Base-by-base conservation (phyloP, 106 monocot genomes). In the Cymbidium sinense region DNA sequence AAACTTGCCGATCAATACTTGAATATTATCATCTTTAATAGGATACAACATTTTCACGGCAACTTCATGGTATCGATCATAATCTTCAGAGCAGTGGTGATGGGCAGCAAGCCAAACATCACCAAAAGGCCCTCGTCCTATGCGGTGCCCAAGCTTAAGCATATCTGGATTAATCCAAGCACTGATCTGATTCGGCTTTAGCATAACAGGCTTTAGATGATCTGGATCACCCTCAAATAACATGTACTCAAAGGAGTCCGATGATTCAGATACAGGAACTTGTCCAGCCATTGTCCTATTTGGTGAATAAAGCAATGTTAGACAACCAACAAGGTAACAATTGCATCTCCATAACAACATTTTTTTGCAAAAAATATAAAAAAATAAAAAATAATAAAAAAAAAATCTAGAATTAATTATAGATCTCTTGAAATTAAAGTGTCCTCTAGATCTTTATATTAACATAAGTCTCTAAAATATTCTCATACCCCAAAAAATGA, bases 61-160 rank as follows among this genome's bases (percentile, higher is more conserved):
- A 55, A 93, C 91, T 87, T 96, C 96, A 84, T 93, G 91, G 78
- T 82, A 88, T 12, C 85, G 89, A 70, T 87, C 89, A 86, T 93
- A 86, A 79, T 91, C 91, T 72, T 89, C 78, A 28, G 82, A 88
- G 10, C 81, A 79, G 17, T 82, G 79, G 73, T 93, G 91, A 77
- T 82, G 91, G 74, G 93, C 91, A 67, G 91, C 91, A 75, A 96
- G 80, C 93, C 96, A 96, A 64, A 94, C 89, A 94, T 96, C 96
- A 79, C 96, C 96, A 85, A 96, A 96, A 58, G 89, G 86, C n/a
- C 96, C 96, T 43, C 96, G 80, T 19, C 96, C 96, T 80, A 96
- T 94, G 21, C 96, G 89, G 76, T 96, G 96, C 64, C 77, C 82
- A 39, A 94, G 84, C 47, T 86, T 93, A 58, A 96, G 78, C 64